These are phyloP conservation scores for Aspergillus sp. DNA, from an alignment of 2,329 filamentous ascomycete species.

Conservation along the genomic window DNA sequence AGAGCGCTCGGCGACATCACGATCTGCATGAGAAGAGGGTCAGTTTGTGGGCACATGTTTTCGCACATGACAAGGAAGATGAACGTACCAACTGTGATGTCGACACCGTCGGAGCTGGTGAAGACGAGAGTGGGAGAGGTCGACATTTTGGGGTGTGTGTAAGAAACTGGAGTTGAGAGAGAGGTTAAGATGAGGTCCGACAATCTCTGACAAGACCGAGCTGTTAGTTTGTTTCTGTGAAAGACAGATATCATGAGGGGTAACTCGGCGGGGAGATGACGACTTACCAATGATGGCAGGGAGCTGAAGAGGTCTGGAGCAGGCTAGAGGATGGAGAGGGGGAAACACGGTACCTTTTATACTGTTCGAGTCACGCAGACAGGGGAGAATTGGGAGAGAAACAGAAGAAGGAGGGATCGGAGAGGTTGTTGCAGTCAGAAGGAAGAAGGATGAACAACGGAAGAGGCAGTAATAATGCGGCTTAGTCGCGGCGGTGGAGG, in stretches of 20 bases:
- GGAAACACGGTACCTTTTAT: neutral
- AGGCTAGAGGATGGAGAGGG: neutral
- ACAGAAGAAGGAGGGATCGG: neutral
- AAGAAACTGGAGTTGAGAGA: neutral
- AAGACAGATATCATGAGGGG: neutral
- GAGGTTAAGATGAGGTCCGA: neutral
- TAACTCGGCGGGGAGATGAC: neutral
- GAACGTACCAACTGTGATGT: slow-evolving; percentile 51
- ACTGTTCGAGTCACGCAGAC: neutral
- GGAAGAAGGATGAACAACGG: neutral
- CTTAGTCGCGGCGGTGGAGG: neutral
- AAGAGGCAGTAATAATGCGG: slow-evolving; percentile 1
- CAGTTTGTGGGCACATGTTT: slow-evolving; percentile 13
- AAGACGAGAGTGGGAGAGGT: slow-evolving; percentile 8
- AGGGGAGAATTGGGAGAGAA: neutral
- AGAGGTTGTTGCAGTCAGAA: neutral
- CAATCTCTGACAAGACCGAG: neutral
- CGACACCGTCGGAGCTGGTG: slow-evolving; percentile 26
- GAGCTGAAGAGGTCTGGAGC: neutral
- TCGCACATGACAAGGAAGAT: neutral
- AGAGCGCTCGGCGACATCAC: slow-evolving; percentile 82
- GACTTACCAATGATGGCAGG: neutral
- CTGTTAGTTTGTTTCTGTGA: neutral
- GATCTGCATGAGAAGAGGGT: slow-evolving; percentile 57
- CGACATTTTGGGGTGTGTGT: neutral